phyloP scores from a whole-genome alignment of 768 basidiomycete genomes.

The Tylopilus felleus region DNA sequence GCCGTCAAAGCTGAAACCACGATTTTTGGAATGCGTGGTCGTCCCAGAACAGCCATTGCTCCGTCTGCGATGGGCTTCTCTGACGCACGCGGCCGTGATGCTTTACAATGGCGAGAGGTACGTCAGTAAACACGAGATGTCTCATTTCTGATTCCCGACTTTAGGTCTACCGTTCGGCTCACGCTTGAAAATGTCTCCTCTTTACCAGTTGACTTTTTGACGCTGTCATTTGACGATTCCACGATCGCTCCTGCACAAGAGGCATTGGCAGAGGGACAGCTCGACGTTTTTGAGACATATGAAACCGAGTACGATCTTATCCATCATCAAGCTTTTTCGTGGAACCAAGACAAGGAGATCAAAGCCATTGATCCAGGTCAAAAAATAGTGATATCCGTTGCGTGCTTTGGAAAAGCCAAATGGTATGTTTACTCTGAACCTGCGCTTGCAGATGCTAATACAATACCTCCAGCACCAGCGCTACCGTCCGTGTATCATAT shows the following conservation, averaged over 20 bases:
- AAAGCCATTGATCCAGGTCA: constrained; percentile 64
- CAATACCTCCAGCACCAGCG: constrained; percentile 56
- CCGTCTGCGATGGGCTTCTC: constrained; percentile 80
- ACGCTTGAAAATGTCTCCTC: constrained; percentile 88
- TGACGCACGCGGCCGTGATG: constrained; percentile 93
- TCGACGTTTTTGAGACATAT: constrained; percentile 83
- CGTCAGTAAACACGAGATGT: constrained; percentile 23
- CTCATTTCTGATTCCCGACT: constrained; percentile 3
- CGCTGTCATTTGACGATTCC: constrained; percentile 87
- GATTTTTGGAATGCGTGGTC: constrained; percentile 78
- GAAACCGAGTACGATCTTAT: constrained; percentile 85
- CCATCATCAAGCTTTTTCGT: constrained; percentile 76
- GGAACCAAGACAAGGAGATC: constrained; percentile 47
- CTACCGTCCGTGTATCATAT: constrained; percentile 82
- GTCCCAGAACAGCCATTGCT: constrained; percentile 86
- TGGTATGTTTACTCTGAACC: constrained; percentile 60
- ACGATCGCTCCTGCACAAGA: constrained; percentile 75
- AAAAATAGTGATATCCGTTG: constrained; percentile 62
- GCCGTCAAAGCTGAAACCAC: constrained; percentile 29
- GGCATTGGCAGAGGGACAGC: constrained; percentile 71
- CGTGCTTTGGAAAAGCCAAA: constrained; percentile 85
- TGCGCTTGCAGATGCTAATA: neutral
- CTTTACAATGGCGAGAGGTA: constrained; percentile 93
- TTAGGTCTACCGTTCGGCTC: constrained; percentile 77
- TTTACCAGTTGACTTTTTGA: constrained; percentile 80